Conservation (phyloP, 2,329 filamentous ascomycete genomes). For the Lasiodiplodia citricola region DNA sequence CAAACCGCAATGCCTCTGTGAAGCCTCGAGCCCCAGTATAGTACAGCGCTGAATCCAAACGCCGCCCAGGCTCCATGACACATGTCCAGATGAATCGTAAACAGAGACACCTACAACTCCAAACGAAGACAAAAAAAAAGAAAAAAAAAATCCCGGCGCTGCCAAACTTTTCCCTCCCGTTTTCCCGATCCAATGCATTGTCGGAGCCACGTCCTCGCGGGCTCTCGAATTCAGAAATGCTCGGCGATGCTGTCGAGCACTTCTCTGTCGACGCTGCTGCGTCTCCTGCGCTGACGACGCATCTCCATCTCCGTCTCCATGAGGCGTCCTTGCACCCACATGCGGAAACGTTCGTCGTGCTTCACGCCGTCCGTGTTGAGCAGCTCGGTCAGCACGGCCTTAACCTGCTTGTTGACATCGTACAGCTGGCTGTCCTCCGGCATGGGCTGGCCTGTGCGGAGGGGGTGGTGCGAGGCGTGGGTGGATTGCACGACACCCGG, state of each 20-base stretch:
- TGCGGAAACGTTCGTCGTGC: conserved; percentile 50
- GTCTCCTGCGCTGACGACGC: conserved; percentile 47
- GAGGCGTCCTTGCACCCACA: conserved; percentile 58
- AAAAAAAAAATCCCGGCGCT: neutral
- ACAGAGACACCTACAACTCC: neutral
- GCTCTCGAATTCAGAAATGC: conserved; percentile 31
- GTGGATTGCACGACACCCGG: conserved; percentile 15
- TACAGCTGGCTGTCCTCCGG: conserved; percentile 47
- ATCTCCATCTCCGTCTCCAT: conserved; percentile 61
- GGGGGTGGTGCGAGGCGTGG: conserved; percentile 27
- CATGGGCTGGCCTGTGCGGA: conserved; percentile 20
- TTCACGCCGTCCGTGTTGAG: conserved; percentile 59
- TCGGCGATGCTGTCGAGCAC: conserved; percentile 44
- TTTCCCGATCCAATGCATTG: neutral
- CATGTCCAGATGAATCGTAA: neutral
- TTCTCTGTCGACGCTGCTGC: conserved; percentile 42
- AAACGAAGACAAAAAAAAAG: too few species aligned
- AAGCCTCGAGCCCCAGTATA: conserved; percentile 11
- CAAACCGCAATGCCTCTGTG: conserved; percentile 14
- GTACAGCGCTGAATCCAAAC: conserved; percentile 10
- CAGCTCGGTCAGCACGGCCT: conserved; percentile 59
- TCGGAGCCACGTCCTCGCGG: neutral
- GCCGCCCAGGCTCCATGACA: neutral
- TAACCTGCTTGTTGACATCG: conserved; percentile 59
- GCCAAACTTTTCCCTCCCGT: conserved; percentile 5